Base-by-base conservation (phyloP, 2,329 filamentous ascomycete genomes). In the Stylonectria norvegica region DNA sequence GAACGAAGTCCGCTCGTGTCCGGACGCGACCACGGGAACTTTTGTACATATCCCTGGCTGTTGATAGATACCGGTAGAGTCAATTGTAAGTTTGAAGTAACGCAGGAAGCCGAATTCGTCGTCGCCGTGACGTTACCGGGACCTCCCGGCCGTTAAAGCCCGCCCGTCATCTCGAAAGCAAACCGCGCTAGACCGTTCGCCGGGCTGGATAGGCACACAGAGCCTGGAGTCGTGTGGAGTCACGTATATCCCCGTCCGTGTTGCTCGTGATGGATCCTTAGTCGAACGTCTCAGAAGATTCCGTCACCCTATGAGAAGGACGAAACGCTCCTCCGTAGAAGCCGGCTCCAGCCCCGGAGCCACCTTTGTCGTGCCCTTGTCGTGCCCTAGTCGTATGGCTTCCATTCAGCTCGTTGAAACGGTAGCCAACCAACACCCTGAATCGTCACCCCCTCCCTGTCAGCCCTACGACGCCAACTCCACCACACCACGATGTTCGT, bases 401-500 rank as follows among this genome's bases (percentile, higher is more conserved):
- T 33, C 38, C 16, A n/a, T 45, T 35, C 42, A 45, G 42, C 42
- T 45, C 38, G 17, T 34, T 27, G 30, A 20, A 22, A n/a, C 16
- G 20, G 33, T 33, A 41, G 36, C 45, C 45, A 48, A 48, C 45
- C 36, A 42, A 31, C 20, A 5, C 20, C 20, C 8, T 22, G 15
- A 15, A 22, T 23, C 25, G n/a, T 19, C 23, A n/a, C 33, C 27
- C 12, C 6, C 15, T 41, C 40, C 48, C 40, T 49, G 51, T 56
- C 56, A 59, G 56, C 56, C 56, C 54, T 59, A 59, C 47, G 53
- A 49, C 47, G 45, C 53, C 43, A 43, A 42, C 38, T 49, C 55
- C 52, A 45, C 29, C 35, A 31, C 32, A 22, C 40, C 34, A 35
- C 42, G 43, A 54, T 46, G 45, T 34, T 38, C 34, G 36, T 42